Conservation (phyloP, 2,329 filamentous ascomycete genomes). For the Leptodontidium sp. region DNA sequence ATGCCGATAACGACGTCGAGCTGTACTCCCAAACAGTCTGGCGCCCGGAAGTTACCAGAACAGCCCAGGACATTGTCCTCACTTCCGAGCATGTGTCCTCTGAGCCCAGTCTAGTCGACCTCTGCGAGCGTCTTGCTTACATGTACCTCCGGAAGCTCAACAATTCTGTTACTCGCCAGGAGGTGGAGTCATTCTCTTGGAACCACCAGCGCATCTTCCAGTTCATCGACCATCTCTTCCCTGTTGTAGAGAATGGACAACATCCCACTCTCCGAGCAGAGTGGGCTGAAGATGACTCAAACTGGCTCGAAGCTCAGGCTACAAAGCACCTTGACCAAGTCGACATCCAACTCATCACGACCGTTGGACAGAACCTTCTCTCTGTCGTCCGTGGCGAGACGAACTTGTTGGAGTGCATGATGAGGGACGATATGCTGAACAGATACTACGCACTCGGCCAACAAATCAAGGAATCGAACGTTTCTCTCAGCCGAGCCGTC, state of each 20-base stretch:
- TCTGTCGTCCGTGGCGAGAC: conserved; percentile 20
- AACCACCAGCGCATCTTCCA: conserved; percentile 29
- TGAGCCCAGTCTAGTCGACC: conserved; percentile 23
- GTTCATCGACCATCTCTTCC: conserved; percentile 29
- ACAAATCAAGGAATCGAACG: conserved; percentile 27
- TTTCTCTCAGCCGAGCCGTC: conserved; percentile 25
- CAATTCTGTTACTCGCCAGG: conserved; percentile 19
- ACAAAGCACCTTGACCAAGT: conserved; percentile 17
- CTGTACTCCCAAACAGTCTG: conserved; percentile 27
- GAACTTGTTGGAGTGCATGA: conserved; percentile 18
- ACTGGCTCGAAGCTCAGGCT: conserved; percentile 26
- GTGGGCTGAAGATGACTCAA: conserved; percentile 23
- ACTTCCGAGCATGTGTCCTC: conserved; percentile 11
- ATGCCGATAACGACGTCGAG: conserved; percentile 26
- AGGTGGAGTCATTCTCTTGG: conserved; percentile 26
- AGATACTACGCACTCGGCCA: conserved; percentile 21
- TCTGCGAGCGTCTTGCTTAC: conserved; percentile 27
- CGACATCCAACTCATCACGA: conserved; percentile 21
- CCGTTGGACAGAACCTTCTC: conserved; percentile 21
- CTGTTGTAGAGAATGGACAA: conserved; percentile 26
- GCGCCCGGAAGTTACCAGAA: conserved; percentile 26
- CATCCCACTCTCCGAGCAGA: conserved; percentile 22
- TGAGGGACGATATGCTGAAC: conserved; percentile 22
- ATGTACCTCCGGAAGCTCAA: conserved; percentile 28
- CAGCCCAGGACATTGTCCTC: conserved; percentile 5